Evolutionary conservation across 2,329 filamentous ascomycete species (phyloP), one percentile per base, ranked within the genome.

Genomic region (Zopfia rhizophila): DNA sequence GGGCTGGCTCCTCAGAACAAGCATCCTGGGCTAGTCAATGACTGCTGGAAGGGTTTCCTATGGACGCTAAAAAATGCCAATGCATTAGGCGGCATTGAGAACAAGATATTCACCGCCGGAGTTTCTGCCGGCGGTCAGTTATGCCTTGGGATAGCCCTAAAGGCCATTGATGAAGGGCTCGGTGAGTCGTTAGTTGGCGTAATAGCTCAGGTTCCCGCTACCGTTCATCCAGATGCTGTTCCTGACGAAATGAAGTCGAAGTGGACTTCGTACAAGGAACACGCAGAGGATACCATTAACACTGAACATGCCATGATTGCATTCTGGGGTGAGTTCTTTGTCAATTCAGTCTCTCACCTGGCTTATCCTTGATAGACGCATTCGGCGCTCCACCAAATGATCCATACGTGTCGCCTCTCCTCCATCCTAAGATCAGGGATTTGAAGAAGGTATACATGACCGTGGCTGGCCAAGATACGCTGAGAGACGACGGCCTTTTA

Each of bases 111-210:
- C 27, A 68, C 65, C 1, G 60, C 67, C 8, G 73, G 74, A 14
- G 60, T 60, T 3, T 75, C 72, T 7, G 74, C 74, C 10, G 74
- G 74, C 22, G 73, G 61, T 12, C 66, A 68, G 16, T 53, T 75
- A 14, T 70, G 72, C 0, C 60, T 76, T 7, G 65, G 63, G 8
- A 47, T 65, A 11, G 72, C 70, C 14, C 59, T 76, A 44, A 67
- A 59, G 42, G 55, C 73, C 10, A 58, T 75, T 38, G 72, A 75
- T 37, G 63, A 69, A 14, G 69, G 65, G 2, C 37, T 62, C 5
- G 64, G 60, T 16, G 57, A 66, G 18, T 51, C 58, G 2, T 45
- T 76, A n/a, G 63, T 68, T n/a, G 74, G 74, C 17, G 62, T 75
- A 3, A 52, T 73, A 3, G 68, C 68, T 1, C 48, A 72, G 13